Base-by-base conservation (phyloP, 1,284 basidiomycete genomes). In the Austroboletus niveus region DNA sequence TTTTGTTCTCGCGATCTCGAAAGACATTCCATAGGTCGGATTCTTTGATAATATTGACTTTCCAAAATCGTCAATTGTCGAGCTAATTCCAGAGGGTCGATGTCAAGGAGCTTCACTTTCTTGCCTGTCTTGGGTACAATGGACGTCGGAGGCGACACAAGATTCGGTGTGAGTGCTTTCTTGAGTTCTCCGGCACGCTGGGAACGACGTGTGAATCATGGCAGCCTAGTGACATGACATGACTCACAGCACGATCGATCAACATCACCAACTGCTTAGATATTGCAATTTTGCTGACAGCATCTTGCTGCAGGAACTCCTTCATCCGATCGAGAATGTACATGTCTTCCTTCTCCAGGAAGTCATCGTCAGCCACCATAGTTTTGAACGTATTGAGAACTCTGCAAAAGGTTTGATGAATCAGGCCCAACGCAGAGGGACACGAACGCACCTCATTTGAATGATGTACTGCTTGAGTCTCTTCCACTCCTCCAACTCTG, bases 61-160 rank as follows among this genome's bases (percentile, higher is more conserved):
- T 99, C 97, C 75, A 97, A 81, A 51, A 98, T 84, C 1, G 97
- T 98, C 49, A 99, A 74, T 68, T 99, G 97, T 38, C 97, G 81
- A 0, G 94, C 96, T 17, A 99, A 71, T 70, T 99, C 97, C 31
- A 95, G 70, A 2, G 95, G 79, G 61, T 99, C 94, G 45, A 97
- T 82, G 57, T 96, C 93, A n/a, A 87, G 69, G 17, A 96, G 75
- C 61, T 92, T 93, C 56, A 93, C 72, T 71, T 87, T 92, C 71
- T 85, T 88, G 56, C 76, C 74, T 45, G 79, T 75, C 65, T 86
- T 89, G 1, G 93, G 94, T 14, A 88, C 55, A 49, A 96, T 85
- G 1, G 94, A 82, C 3, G 89, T 74, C 1, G 93, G 92, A 27
- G 89, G 83, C 4, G 74, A 75, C 46, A 78, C 72, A 15, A 75